A percentile compares a stretch with the other conserved stretches of the same genome.
Evolutionary conservation across 768 basidiomycete genomes (phyloP).

Genomic region (Phaffia australis): DNA sequence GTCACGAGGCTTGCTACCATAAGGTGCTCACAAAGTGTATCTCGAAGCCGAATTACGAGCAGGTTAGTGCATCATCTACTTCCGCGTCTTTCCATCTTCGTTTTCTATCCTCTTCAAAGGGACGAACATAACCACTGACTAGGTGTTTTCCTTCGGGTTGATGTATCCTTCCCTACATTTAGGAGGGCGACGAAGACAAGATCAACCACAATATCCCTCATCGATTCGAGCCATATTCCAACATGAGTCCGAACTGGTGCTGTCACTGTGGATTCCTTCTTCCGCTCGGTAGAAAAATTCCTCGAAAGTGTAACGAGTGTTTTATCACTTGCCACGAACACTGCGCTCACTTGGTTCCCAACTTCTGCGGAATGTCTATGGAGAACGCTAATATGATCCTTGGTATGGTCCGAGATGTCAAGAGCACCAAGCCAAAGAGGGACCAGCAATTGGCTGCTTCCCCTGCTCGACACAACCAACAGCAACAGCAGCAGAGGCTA

Average conservation of each 20-base stretch:
- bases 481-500: constrained; percentile 29
- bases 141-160: not conserved
- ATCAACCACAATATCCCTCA: constrained; percentile 99
- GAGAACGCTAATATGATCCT: constrained; percentile 91
- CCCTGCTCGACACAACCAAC: constrained; percentile 27
- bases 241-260: constrained; percentile 97
- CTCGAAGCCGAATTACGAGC: constrained; percentile 82
- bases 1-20: constrained; percentile 97
- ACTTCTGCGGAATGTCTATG: constrained; percentile 99
- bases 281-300: constrained; percentile 91
- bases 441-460: constrained; percentile 13
- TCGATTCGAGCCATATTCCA: constrained; percentile 91
- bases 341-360: constrained; percentile 94
- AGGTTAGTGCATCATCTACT: constrained; percentile 46
- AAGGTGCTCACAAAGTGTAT: constrained; percentile 99
- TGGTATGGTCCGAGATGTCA: constrained; percentile 82
- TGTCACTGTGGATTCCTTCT: constrained; percentile 99
- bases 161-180: constrained; percentile 11
- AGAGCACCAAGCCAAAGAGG: constrained; percentile 43
- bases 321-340: constrained; percentile 93
- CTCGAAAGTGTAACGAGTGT: constrained; percentile 86
- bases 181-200: constrained; percentile 96
- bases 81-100: not conserved
- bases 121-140: not conserved
- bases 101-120: not conserved